Evolutionary conservation across 495 filamentous ascomycete species (phyloP), one percentile per base, ranked within the genome.

Genomic region (Aspergillus asperescens): DNA sequence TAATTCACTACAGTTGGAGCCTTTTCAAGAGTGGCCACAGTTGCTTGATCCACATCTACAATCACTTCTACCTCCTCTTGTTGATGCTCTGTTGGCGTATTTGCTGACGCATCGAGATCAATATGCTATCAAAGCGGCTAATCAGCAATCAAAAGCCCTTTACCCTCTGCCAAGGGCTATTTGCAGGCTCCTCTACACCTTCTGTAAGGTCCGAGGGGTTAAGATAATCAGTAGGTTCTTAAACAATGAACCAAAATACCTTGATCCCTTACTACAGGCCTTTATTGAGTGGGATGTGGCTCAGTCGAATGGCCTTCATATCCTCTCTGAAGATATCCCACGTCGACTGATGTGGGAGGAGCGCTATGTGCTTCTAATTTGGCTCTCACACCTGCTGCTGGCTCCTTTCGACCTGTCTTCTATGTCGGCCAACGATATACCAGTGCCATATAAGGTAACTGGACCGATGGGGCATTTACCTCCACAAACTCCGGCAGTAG

Each of bases 1-100:
- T 34, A 18, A 19, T 9, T 9, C 48, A 4, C 25, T 68, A 68
- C 67, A 95, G 76, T 77, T 98, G 27, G 90, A 95, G 54, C 88
- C 85, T 29, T 97, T 97, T 62, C 93, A 96, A 76, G 93, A 96
- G 71, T 86, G 89, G 59, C 92, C 93, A 16, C 93, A 99, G 64
- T 80, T 99, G 4, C 81, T 99, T n/a, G 93, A 99, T 67, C 85
- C 90, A 1, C 76, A 93, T 64, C 78, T 99, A 38, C 80, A 83
- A 51, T 74, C 72, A 51, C 80, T 94, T 62, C 66, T 98, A 32
- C 81, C 87, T 27, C 73, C 78, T 7, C 75, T 96, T 39, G 83
- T 88, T 16, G 76, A 81, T 62, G 83, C 85, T 29, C 92, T 88
- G 56, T 70, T 96, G 25, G 79, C 81, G 51, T 87, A 82, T 63